A percentile compares a stretch with the other conserved stretches of the same genome.
phyloP scores from a whole-genome alignment of 2,329 filamentous ascomycete species.

The Hirsutella thompsonii region DNA sequence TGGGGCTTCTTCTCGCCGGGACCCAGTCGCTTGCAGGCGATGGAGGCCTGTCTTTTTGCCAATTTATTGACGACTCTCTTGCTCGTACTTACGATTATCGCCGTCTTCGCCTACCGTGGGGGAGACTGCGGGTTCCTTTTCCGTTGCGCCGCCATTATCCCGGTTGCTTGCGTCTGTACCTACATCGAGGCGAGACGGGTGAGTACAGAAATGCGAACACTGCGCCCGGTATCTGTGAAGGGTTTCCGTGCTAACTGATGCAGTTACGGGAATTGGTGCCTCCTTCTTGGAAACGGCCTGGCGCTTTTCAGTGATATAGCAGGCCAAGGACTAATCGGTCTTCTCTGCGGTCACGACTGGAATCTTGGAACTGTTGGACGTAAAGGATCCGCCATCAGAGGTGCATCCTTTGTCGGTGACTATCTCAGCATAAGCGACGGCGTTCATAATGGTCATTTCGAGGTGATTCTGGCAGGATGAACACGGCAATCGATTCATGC shows the following conservation, averaged over 20 bases:
- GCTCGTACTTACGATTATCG: not conserved
- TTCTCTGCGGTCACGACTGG: too few relatives aligned
- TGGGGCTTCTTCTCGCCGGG: constrained; percentile 1
- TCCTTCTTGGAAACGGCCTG: not conserved
- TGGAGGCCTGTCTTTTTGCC: constrained; percentile 1
- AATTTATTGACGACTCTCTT: not conserved
- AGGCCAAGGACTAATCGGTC: too few relatives aligned
- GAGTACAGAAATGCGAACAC: not conserved
- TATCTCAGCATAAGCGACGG: too few relatives aligned
- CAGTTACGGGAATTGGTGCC: not conserved
- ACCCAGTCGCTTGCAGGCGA: constrained; percentile 1
- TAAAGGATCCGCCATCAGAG: too few relatives aligned
- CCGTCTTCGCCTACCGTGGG: not conserved
- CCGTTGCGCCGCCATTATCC: not conserved
- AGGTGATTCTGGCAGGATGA: too few relatives aligned
- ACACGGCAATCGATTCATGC: too few relatives aligned
- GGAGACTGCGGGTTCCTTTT: not conserved
- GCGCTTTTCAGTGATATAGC: too few relatives aligned
- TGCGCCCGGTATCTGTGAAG: not conserved
- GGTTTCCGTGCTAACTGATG: not conserved
- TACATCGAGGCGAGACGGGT: constrained; percentile 1
- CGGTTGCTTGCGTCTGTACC: not conserved
- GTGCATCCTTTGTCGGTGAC: too few relatives aligned
- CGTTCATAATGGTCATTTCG: too few relatives aligned
- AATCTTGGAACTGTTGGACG: too few relatives aligned